Conservation (phyloP, 768 basidiomycete species). For the Glaciozyma martinii region DNA sequence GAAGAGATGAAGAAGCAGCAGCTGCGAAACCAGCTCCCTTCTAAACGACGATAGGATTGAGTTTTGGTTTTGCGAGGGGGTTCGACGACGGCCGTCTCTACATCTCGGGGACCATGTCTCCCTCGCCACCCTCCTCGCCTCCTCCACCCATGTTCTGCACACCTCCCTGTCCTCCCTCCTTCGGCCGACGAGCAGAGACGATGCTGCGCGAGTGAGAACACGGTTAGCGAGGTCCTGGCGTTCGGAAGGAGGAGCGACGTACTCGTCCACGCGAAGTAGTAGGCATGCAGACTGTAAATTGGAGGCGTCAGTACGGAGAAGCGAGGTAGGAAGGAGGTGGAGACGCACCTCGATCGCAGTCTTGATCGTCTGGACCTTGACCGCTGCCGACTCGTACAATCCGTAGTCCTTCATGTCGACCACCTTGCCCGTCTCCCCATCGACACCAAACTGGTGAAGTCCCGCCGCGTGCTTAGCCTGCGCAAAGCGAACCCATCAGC, state of each 20-base stretch:
- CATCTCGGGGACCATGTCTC: slow-evolving; percentile 23
- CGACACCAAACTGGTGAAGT: slow-evolving; percentile 83
- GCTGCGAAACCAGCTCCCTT: too few relatives aligned
- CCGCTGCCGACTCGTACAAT: slow-evolving; percentile 87
- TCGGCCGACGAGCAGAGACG: slow-evolving; percentile 29
- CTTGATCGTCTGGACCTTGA: slow-evolving; percentile 96
- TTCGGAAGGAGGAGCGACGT: neutral
- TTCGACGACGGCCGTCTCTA: slow-evolving; percentile 1
- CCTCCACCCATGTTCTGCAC: slow-evolving; percentile 8
- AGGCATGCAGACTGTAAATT: slow-evolving; percentile 24
- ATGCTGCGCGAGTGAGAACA: slow-evolving; percentile 12
- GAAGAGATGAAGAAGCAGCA: too few relatives aligned
- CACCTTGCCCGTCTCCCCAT: slow-evolving; percentile 91
- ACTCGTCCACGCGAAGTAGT: slow-evolving; percentile 31
- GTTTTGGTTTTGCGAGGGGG: too few relatives aligned
- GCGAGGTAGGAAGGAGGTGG: neutral
- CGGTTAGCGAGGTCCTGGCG: neutral
- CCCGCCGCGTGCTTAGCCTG: slow-evolving; percentile 93
- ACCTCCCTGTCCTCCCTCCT: slow-evolving; percentile 23
- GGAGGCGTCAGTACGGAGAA: neutral
- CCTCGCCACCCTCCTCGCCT: slow-evolving; percentile 8
- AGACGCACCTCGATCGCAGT: slow-evolving; percentile 70
- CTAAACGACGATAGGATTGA: too few relatives aligned
- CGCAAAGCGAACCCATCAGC: neutral
- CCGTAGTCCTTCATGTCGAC: slow-evolving; percentile 93